Evolutionary conservation across 1,284 basidiomycete species (phyloP).

Genomic region (Flammula alnicola): DNA sequence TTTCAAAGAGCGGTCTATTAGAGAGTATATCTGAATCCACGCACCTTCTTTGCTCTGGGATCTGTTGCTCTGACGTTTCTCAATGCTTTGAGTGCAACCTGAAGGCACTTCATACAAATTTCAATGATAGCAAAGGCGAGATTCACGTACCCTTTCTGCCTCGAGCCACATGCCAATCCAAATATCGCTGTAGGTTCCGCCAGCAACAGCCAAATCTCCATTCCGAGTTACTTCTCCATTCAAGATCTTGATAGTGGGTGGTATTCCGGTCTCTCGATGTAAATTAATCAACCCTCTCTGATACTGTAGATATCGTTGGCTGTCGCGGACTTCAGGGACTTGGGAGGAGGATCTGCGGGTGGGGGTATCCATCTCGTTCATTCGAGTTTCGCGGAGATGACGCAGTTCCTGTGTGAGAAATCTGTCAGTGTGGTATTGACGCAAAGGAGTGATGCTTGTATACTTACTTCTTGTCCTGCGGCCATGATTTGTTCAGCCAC

Average conservation of each 20-base stretch:
- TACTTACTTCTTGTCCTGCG: conserved; percentile 49
- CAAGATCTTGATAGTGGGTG: conserved; percentile 52
- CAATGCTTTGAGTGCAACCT: conserved; percentile 62
- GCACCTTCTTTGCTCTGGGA: conserved; percentile 45
- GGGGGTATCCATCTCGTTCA: conserved; percentile 8
- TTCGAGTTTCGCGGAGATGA: conserved; percentile 32
- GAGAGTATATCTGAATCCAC: not conserved
- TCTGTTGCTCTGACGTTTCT: conserved; percentile 47
- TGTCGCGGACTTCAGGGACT: conserved; percentile 31
- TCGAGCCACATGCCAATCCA: conserved; percentile 56
- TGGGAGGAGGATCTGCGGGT: conserved; percentile 19
- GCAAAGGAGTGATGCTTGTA: no score
- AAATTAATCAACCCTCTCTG: conserved; percentile 49
- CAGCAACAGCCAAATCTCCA: conserved; percentile 44
- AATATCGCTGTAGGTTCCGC: conserved; percentile 56
- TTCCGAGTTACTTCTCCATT: conserved; percentile 51
- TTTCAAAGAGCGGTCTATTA: not conserved
- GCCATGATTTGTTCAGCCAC: conserved; percentile 53
- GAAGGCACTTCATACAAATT: conserved; percentile 1
- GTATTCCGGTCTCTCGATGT: conserved; percentile 51
- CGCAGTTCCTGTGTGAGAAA: conserved; percentile 26
- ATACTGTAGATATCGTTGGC: conserved; percentile 43
- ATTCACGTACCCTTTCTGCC: conserved; percentile 42
- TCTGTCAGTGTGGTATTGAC: not conserved
- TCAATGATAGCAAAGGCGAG: not conserved